phyloP scores from a whole-genome alignment of 83 land plant genomes.

The Thuja plicata region DNA sequence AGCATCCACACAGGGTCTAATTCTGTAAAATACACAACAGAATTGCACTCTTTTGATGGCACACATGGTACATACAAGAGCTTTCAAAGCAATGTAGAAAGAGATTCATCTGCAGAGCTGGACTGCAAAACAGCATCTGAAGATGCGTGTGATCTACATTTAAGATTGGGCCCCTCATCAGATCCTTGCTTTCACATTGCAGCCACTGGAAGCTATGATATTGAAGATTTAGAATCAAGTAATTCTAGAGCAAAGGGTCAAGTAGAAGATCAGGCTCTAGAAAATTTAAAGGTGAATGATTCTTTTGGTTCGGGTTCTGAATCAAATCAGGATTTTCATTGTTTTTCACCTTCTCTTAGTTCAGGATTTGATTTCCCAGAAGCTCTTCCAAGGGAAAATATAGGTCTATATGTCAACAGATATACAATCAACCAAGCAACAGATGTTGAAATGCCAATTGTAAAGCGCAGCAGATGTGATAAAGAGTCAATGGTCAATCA shows the following conservation, averaged over 20 bases:
- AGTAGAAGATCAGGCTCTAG: slow-evolving; percentile 2
- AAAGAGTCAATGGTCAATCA: background rate
- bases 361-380: slow-evolving; percentile 10
- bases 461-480: slow-evolving; percentile 5
- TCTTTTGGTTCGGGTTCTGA: slow-evolving; percentile 20
- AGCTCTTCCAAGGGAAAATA: background rate
- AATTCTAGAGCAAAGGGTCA: slow-evolving; percentile 25
- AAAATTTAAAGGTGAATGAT: slow-evolving; percentile 13
- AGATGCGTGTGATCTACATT: slow-evolving; percentile 38
- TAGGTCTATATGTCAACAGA: background rate
- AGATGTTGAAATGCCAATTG: slow-evolving; percentile 1
- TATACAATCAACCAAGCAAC: background rate
- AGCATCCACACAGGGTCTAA: background rate
- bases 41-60: background rate
- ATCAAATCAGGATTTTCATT: slow-evolving; percentile 13
- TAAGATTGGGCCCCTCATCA: slow-evolving; percentile 43
- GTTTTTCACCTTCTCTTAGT: slow-evolving; percentile 12
- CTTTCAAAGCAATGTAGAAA: background rate
- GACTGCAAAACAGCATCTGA: background rate
- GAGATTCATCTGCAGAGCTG: slow-evolving; percentile 2
- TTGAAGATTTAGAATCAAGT: slow-evolving; percentile 33
- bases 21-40: background rate
- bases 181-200: slow-evolving; percentile 15
- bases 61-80: slow-evolving; percentile 8
- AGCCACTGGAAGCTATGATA: slow-evolving; percentile 17